Percentiles rank a stretch among this genome's conserved stretches.
phyloP scores from a whole-genome alignment of 148 eudicot species.

The Euryodendron excelsum region DNA sequence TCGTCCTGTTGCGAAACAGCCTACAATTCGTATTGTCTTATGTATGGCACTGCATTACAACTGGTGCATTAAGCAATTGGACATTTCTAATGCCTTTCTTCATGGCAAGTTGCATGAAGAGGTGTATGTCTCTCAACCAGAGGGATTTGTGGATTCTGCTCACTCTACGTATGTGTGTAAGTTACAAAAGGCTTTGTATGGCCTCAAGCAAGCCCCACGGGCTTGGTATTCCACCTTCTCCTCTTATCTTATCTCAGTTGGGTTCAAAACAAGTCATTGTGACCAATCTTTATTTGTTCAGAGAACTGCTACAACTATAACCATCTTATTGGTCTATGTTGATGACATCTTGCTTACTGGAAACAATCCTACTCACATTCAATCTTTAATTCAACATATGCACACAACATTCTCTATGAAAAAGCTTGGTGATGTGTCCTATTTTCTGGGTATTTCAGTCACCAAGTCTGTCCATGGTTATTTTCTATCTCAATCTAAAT shows the following conservation, averaged over 20 bases:
- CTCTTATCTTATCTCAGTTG: background rate
- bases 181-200: background rate
- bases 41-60: background rate
- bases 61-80: background rate
- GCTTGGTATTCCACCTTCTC: background rate
- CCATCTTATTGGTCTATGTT: too few relatives aligned
- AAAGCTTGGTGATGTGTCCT: background rate
- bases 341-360: background rate
- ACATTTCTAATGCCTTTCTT: background rate
- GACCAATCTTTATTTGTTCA: background rate
- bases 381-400: background rate
- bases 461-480: background rate
- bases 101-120: background rate
- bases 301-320: background rate
- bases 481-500: background rate
- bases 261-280: background rate
- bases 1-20: background rate
- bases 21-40: background rate
- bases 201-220: background rate
- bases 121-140: background rate
- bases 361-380: background rate
- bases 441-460: background rate
- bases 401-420: background rate
- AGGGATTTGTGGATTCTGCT: background rate
- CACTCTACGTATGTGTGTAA: background rate